A percentile compares a stretch with the other conserved stretches of the same genome.
These are phyloP conservation scores for Gliomastix tumulicola DNA, from an alignment of 2,329 filamentous ascomycete genomes.

Conservation along the genomic window DNA sequence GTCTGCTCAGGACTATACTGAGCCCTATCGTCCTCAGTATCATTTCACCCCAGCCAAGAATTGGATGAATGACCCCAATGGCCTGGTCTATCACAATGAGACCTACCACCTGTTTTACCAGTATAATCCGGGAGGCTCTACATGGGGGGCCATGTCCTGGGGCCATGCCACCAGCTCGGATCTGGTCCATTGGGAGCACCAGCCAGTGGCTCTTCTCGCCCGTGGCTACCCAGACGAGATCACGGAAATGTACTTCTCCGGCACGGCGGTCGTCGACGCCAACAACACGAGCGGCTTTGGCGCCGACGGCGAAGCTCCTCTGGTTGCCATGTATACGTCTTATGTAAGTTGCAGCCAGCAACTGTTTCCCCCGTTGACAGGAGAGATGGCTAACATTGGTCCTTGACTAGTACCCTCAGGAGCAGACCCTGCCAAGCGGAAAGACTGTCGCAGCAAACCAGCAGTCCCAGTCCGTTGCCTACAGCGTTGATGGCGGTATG, in stretches of 20 bases:
- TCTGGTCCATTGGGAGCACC: conserved; percentile 4
- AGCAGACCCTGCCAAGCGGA: conserved; percentile 1
- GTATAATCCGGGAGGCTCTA: conserved; percentile 4
- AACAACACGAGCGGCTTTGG: conserved; percentile 4
- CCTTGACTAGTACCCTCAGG: conserved; percentile 1
- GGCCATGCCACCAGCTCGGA: conserved; percentile 3
- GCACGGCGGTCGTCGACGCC: conserved; percentile 2
- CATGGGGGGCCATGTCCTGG: conserved; percentile 4
- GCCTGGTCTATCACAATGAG: conserved; percentile 4
- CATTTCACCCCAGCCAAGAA: conserved; percentile 3
- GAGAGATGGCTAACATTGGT: neutral
- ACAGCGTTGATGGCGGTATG: conserved; percentile 2
- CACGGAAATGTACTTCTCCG: conserved; percentile 4
- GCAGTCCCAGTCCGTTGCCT: conserved; percentile 4
- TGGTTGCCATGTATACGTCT: conserved; percentile 3
- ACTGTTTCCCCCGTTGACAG: neutral
- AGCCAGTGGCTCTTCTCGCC: conserved; percentile 1
- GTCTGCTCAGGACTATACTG: conserved; percentile 4
- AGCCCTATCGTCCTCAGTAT: conserved; percentile 4
- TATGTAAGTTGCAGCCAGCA: conserved; percentile 3
- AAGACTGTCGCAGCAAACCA: neutral
- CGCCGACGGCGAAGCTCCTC: neutral
- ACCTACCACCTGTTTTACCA: conserved; percentile 5
- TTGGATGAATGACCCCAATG: conserved; percentile 6
- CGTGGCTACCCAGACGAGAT: conserved; percentile 2